Conservation (phyloP, 2,329 filamentous ascomycete genomes). For the Epichloe sibirici region DNA sequence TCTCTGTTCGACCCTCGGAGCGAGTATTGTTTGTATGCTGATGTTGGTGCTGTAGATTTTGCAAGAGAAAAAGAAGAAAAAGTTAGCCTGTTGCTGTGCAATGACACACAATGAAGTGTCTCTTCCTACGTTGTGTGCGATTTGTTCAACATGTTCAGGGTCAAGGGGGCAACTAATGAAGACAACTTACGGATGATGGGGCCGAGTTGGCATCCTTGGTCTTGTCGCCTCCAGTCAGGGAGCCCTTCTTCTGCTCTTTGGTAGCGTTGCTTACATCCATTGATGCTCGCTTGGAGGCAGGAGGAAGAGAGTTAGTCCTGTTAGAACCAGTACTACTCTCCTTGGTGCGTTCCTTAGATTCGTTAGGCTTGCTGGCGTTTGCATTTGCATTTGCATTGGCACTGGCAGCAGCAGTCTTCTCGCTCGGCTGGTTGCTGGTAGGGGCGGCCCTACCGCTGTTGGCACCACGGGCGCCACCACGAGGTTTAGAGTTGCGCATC, state of each 20-base stretch:
- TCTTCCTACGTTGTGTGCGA: neutral
- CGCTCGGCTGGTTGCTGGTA: constrained; percentile 17
- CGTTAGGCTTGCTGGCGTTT: constrained; percentile 19
- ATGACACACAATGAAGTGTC: neutral
- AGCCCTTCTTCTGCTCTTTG: constrained; percentile 35
- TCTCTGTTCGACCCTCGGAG: constrained; percentile 27
- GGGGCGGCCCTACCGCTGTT: constrained; percentile 27
- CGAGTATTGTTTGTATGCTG: constrained; percentile 16
- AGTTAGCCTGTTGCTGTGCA: neutral
- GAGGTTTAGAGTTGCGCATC: constrained; percentile 35
- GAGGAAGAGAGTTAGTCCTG: constrained; percentile 24
- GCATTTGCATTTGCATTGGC: constrained; percentile 13
- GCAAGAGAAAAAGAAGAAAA: neutral
- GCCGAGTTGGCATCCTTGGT: constrained; percentile 26
- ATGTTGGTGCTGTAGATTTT: neutral
- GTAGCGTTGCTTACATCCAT: constrained; percentile 24
- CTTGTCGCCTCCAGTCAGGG: constrained; percentile 24
- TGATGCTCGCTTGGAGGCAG: constrained; percentile 32
- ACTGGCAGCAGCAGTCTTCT: constrained; percentile 22
- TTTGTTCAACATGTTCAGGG: neutral
- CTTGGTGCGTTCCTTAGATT: constrained; percentile 22
- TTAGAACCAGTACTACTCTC: constrained; percentile 22
- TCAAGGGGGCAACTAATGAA: neutral
- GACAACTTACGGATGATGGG: constrained; percentile 27
- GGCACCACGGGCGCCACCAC: constrained; percentile 35